Evolutionary conservation across 768 basidiomycete genomes (phyloP).

Genomic region (Lactarius quietus): DNA sequence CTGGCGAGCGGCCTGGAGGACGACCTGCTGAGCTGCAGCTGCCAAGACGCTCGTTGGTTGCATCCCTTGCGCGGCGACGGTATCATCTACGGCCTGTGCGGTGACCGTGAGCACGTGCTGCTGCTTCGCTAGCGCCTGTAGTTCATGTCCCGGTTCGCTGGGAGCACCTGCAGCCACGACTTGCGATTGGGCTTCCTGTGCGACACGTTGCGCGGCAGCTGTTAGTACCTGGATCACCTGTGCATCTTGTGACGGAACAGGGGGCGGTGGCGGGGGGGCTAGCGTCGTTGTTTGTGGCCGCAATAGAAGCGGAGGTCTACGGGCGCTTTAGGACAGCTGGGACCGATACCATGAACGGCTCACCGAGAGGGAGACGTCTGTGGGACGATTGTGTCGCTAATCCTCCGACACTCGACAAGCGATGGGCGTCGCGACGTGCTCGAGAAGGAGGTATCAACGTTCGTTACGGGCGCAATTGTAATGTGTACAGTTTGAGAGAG

Average conservation of each 20-base stretch:
- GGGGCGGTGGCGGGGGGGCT: conserved; percentile 30
- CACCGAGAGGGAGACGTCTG: conserved; percentile 35
- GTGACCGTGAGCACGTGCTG: conserved; percentile 72
- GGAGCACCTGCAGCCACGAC: conserved; percentile 50
- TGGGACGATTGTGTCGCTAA: conserved; percentile 39
- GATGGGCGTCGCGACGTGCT: conserved; percentile 47
- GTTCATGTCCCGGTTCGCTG: conserved; percentile 43
- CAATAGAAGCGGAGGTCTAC: conserved; percentile 26
- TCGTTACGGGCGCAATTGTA: conserved; percentile 64
- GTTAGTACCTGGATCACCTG: conserved; percentile 78
- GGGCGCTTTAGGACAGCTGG: neutral
- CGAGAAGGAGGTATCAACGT: conserved; percentile 42
- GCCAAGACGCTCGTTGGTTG: conserved; percentile 56
- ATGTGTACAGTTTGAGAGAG: conserved; percentile 66
- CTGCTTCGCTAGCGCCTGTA: conserved; percentile 74
- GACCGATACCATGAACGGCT: conserved; percentile 24
- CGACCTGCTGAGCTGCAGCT: conserved; percentile 76
- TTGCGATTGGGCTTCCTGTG: conserved; percentile 68
- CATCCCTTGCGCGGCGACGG: conserved; percentile 46
- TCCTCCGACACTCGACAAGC: conserved; percentile 42
- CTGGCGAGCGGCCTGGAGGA: conserved; percentile 68
- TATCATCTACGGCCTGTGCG: conserved; percentile 72
- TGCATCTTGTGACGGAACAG: conserved; percentile 49
- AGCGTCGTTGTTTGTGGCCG: conserved; percentile 33
- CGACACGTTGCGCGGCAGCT: conserved; percentile 72